These are phyloP conservation scores for Amylostereum areolatum DNA, from an alignment of 1,284 basidiomycete genomes.

Conservation along the genomic window DNA sequence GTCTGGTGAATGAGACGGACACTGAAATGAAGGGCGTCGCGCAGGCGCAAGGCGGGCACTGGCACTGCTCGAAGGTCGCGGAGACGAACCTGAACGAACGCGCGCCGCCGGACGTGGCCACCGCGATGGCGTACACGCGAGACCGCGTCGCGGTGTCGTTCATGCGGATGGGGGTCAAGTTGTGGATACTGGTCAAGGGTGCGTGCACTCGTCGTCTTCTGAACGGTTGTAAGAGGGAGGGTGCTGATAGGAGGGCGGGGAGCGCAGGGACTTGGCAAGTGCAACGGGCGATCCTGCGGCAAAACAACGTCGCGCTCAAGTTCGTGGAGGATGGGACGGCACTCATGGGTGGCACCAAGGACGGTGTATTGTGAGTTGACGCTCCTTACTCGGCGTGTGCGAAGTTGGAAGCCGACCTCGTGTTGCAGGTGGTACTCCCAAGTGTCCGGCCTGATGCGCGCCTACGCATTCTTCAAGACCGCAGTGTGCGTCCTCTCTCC, in stretches of 20 bases:
- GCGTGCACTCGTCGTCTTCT: conserved; percentile 7
- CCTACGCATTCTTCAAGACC: conserved; percentile 46
- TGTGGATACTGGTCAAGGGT: conserved; percentile 63
- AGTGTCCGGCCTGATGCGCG: conserved; percentile 54
- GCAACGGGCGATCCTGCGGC: conserved; percentile 52
- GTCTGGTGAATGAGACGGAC: no score
- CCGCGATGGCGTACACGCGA: conserved; percentile 48
- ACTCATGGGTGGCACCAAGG: conserved; percentile 59
- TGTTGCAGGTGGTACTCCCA: conserved; percentile 54
- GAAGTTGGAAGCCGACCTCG: neutral
- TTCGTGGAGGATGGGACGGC: conserved; percentile 57
- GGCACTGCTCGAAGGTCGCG: conserved; percentile 51
- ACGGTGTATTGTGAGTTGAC: conserved; percentile 63
- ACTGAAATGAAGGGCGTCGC: neutral
- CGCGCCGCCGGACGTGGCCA: conserved; percentile 29
- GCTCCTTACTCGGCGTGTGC: conserved; percentile 2
- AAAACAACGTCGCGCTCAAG: conserved; percentile 53
- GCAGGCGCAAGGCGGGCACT: conserved; percentile 41
- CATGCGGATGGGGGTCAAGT: conserved; percentile 48
- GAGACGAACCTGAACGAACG: conserved; percentile 35
- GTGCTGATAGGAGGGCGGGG: conserved; percentile 1
- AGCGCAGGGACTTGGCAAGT: conserved; percentile 47
- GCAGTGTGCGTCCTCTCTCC: conserved; percentile 35
- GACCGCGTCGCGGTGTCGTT: conserved; percentile 59
- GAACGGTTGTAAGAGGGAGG: no score